These are phyloP conservation scores for Barbatosphaeria neglecta DNA, from an alignment of 495 filamentous ascomycete genomes.

Conservation along the genomic window DNA sequence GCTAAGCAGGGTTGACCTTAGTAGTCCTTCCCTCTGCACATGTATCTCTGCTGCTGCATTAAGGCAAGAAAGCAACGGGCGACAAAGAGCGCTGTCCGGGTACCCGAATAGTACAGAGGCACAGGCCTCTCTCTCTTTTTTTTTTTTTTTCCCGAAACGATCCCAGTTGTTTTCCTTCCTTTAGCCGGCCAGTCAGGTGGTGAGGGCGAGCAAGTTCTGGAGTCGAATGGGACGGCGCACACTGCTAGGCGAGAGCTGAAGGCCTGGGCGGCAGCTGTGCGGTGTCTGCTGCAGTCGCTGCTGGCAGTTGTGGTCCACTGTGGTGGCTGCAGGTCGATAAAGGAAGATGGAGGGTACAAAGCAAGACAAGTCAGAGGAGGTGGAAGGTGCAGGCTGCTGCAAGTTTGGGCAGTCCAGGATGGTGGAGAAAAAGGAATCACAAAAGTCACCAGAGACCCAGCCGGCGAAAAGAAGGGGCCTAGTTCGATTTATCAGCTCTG, in stretches of 20 bases:
- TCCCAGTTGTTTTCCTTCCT: slow-evolving; percentile 3
- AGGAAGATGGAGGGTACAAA: no score
- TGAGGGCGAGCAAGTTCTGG: no score
- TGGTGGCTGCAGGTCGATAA: not conserved
- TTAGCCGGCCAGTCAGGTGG: no score
- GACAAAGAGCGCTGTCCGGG: not conserved
- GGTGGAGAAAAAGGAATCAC: slow-evolving; percentile 7
- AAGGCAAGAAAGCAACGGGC: not conserved
- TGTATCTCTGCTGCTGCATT: not conserved
- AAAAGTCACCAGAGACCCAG: not conserved
- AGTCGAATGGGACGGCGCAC: no score
- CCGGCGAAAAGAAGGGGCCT: not conserved
- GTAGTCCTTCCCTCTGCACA: not conserved
- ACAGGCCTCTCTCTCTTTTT: not conserved
- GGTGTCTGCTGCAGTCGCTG: no score
- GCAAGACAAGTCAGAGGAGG: no score
- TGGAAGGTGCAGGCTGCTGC: no score
- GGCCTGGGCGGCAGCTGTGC: no score
- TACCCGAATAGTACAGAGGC: not conserved
- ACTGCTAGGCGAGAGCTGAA: no score
- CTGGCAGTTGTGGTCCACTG: no score
- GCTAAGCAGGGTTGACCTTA: not conserved
- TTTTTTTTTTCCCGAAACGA: slow-evolving; percentile 5
- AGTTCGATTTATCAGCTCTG: not conserved
- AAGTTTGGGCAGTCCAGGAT: slow-evolving; percentile 4